Evolutionary conservation across 306 rosid species (phyloP).

Genomic region (Delonix regia): DNA sequence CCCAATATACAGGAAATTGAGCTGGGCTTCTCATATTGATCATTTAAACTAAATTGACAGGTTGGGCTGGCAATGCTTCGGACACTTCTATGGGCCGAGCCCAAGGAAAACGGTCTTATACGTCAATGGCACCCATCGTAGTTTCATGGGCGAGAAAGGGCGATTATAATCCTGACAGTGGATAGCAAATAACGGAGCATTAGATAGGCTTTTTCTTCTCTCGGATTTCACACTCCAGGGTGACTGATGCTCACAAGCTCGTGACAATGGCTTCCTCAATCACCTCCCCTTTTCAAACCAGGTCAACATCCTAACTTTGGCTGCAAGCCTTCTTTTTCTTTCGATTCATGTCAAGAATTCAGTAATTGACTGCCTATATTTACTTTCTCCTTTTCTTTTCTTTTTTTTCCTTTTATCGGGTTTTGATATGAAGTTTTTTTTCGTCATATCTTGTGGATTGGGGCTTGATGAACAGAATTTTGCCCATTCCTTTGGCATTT

Average conservation of each 20-base stretch:
- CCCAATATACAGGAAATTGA: not conserved
- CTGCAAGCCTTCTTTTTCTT: not conserved
- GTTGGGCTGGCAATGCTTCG: not conserved
- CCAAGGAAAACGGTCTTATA: not conserved
- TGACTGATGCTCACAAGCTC: not conserved
- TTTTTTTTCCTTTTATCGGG: not conserved
- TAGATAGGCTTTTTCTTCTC: slow-evolving; percentile 35
- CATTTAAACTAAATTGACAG: not conserved
- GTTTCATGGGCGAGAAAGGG: not conserved
- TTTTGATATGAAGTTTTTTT: not conserved
- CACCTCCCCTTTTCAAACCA: slow-evolving; percentile 39
- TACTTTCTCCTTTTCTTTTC: not conserved
- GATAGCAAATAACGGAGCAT: not conserved
- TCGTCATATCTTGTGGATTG: not conserved
- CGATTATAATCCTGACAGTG: not conserved
- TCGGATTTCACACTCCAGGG: not conserved
- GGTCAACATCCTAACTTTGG: slow-evolving; percentile 11
- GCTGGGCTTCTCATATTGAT: not conserved
- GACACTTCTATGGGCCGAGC: not conserved
- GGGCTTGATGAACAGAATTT: not conserved
- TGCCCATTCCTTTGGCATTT: not conserved
- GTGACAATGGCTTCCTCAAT: slow-evolving; percentile 45
- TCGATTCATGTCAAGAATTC: not conserved
- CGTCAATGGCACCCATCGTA: not conserved
- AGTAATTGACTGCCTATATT: not conserved